phyloP scores from a whole-genome alignment of 352 stramenopile genomes.

The Blastocystis sp. region DNA sequence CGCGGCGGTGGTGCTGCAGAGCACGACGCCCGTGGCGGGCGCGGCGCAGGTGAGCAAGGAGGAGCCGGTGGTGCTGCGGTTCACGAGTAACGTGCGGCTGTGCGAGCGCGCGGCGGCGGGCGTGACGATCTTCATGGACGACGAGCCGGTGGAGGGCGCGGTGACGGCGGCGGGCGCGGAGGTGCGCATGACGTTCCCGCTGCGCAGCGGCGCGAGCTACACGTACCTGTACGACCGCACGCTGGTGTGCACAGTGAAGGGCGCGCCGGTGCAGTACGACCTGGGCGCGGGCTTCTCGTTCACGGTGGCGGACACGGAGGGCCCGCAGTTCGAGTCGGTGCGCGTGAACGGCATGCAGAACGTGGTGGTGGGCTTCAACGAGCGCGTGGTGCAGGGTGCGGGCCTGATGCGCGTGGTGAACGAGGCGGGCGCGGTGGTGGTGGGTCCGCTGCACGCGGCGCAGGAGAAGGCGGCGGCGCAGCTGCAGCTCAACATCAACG shows the following conservation, averaged over 20 bases:
- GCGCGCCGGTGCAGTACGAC: conserved; percentile 21
- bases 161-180: neutral
- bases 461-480: neutral
- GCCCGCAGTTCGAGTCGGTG: conserved; percentile 10
- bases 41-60: neutral
- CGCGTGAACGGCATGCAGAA: neutral
- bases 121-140: neutral
- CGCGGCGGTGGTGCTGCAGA: neutral
- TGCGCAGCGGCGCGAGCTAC: conserved; percentile 40
- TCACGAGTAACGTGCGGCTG: conserved; percentile 10
- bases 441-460: neutral
- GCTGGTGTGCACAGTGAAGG: neutral
- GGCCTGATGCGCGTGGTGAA: conserved; percentile 14
- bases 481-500: conserved; percentile 2
- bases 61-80: neutral
- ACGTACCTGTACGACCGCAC: conserved; percentile 41
- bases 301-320: conserved; percentile 55
- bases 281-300: conserved; percentile 42
- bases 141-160: neutral
- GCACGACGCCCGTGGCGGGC: conserved; percentile 4
- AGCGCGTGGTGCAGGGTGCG: conserved; percentile 15
- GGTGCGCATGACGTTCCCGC: conserved; percentile 41
- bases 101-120: neutral
- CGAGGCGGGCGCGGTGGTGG: neutral
- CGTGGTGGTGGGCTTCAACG: conserved; percentile 30